Conservation (phyloP, 2,329 filamentous ascomycete genomes). For the Fusarium miscanthi region DNA sequence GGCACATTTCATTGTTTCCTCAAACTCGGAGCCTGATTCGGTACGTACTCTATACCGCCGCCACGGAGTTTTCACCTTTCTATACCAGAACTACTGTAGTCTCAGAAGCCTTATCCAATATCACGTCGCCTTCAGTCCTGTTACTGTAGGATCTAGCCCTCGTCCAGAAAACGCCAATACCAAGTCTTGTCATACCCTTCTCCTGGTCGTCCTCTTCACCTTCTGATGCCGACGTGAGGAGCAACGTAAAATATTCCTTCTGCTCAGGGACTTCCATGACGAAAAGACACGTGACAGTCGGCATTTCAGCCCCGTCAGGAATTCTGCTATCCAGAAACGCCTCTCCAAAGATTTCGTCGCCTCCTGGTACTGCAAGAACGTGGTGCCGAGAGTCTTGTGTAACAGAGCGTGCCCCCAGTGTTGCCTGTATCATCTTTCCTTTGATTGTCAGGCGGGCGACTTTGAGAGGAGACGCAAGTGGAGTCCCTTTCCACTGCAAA, state of each 20-base stretch:
- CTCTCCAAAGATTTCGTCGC: not conserved
- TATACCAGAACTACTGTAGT: not conserved
- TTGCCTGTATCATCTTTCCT: not conserved
- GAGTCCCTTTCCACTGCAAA: not conserved
- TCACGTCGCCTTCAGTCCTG: fast-evolving
- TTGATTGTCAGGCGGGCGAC: not conserved
- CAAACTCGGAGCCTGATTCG: not conserved
- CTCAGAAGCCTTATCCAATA: not conserved
- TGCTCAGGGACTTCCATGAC: fast-evolving
- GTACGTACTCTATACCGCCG: not conserved
- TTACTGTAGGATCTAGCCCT: not conserved
- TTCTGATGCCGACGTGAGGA: not conserved
- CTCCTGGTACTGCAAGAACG: not conserved
- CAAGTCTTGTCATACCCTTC: not conserved
- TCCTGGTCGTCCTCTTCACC: fast-evolving
- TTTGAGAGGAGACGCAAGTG: not conserved
- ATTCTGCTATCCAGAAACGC: not conserved
- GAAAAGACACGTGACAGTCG: not conserved
- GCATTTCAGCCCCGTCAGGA: not conserved
- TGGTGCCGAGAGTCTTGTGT: not conserved
- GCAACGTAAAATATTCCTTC: not conserved
- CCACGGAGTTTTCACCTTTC: fast-evolving
- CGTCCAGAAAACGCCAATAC: not conserved
- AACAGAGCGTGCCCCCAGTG: not conserved
- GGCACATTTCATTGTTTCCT: too few relatives aligned